phyloP scores from a whole-genome alignment of 306 rosid species.

The Rubus idaeus region DNA sequence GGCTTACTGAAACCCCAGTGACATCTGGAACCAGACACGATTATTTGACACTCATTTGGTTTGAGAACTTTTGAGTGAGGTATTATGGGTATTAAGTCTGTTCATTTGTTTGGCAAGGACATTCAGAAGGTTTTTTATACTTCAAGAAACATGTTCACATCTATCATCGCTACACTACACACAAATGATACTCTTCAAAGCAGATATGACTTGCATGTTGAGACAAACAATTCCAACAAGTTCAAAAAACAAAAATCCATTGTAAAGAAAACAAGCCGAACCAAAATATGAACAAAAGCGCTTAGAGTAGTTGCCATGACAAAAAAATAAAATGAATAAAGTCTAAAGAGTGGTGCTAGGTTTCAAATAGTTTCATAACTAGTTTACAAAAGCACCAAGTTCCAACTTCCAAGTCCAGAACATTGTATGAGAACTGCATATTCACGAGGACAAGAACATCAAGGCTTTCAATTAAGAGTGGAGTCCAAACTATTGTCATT shows the following conservation, averaged over 20 bases:
- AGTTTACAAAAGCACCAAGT: background rate
- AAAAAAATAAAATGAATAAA: background rate
- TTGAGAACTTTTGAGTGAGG: too few species aligned
- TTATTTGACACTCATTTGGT: background rate
- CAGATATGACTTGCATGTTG: background rate
- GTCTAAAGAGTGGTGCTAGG: background rate
- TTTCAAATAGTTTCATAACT: background rate
- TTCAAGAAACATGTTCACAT: background rate
- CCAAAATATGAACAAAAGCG: background rate
- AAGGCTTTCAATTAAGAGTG: background rate
- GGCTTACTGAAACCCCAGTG: background rate
- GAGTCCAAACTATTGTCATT: background rate
- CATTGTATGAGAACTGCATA: background rate
- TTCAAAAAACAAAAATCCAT: background rate
- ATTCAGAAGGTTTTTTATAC: background rate
- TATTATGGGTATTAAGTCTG: background rate
- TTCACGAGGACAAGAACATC: background rate
- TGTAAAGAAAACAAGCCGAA: background rate
- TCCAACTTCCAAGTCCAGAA: background rate
- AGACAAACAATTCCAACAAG: background rate
- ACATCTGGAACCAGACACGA: background rate
- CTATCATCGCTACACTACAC: background rate
- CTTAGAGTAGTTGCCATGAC: background rate
- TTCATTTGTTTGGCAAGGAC: background rate
- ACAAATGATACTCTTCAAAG: background rate